Percentiles rank a stretch among this genome's conserved stretches.
phyloP scores from a whole-genome alignment of 331 rosid species.

The Rhamnella rubrinervis region DNA sequence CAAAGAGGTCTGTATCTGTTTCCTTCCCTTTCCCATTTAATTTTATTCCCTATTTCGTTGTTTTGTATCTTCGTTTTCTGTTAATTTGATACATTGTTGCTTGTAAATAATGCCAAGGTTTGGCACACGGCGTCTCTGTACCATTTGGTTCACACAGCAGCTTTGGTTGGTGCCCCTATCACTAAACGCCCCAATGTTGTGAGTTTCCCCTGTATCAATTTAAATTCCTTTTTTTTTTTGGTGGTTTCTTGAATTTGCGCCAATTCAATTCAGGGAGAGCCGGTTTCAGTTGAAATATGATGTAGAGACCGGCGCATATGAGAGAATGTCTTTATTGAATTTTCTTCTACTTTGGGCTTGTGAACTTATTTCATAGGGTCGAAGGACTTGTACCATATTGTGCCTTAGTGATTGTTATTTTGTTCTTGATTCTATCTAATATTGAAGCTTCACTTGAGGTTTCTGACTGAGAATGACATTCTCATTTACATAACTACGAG shows the following conservation, averaged over 20 bases:
- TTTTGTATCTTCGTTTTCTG: conserved; percentile 5
- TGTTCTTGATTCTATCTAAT: neutral
- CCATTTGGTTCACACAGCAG: conserved; percentile 91
- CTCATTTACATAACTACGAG: too few species aligned
- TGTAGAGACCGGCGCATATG: too few species aligned
- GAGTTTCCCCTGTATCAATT: conserved; percentile 28
- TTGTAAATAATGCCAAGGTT: conserved; percentile 47
- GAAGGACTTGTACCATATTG: neutral
- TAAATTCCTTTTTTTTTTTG: neutral
- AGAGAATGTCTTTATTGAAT: too few species aligned
- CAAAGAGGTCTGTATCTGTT: conserved; percentile 52
- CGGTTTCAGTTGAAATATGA: neutral
- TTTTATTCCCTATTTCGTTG: conserved; percentile 22
- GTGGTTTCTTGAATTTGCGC: neutral
- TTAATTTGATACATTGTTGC: neutral
- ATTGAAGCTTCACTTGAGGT: neutral
- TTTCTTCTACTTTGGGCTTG: too few species aligned
- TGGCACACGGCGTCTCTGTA: conserved; percentile 96
- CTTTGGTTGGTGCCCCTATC: conserved; percentile 73
- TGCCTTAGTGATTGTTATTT: neutral
- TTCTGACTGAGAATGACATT: too few species aligned
- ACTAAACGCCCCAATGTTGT: conserved; percentile 69
- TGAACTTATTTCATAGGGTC: too few species aligned
- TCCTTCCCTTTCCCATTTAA: conserved; percentile 2
- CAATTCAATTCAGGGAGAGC: neutral